Conservation (phyloP, 495 filamentous ascomycete genomes). For the Hypoxylon lienhwacheense region DNA sequence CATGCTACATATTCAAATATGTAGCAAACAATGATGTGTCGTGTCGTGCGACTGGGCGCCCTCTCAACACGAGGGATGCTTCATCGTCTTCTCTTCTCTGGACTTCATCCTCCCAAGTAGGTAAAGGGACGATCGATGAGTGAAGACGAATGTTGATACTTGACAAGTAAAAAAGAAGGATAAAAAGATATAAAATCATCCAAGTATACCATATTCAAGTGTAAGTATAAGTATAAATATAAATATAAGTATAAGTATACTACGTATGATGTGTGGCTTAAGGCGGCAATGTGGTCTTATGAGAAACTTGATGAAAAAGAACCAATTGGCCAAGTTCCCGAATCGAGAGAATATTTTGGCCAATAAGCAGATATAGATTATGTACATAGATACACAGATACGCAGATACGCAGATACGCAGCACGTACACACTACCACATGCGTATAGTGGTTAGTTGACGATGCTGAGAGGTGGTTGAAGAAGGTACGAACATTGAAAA, state of each 20-base stretch:
- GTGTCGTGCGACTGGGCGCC: conserved; percentile 28
- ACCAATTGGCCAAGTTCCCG: conserved; percentile 32
- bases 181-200: too few relatives aligned
- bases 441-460: conserved; percentile 4
- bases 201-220: too few relatives aligned
- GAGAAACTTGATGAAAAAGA: conserved; percentile 18
- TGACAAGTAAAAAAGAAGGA: too few relatives aligned
- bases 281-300: conserved; percentile 34
- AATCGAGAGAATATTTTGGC: conserved; percentile 20
- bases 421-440: too few relatives aligned
- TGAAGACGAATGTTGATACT: conserved; percentile 25
- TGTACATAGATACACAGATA: too few relatives aligned
- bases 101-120: conserved; percentile 30
- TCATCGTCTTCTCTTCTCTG: not conserved
- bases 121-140: conserved; percentile 27
- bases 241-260: too few relatives aligned
- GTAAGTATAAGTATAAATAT: too few relatives aligned
- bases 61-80: conserved; percentile 25
- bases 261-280: conserved; percentile 36
- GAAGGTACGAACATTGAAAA: not conserved
- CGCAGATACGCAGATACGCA: too few relatives aligned
- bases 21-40: conserved; percentile 26
- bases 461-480: conserved; percentile 9
- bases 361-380: too few relatives aligned
- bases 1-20: conserved; percentile 8